Percentiles rank a stretch among this genome's conserved stretches.
phyloP scores from a whole-genome alignment of 2,329 filamentous ascomycete species.

The Verticillium zaregamsianum region DNA sequence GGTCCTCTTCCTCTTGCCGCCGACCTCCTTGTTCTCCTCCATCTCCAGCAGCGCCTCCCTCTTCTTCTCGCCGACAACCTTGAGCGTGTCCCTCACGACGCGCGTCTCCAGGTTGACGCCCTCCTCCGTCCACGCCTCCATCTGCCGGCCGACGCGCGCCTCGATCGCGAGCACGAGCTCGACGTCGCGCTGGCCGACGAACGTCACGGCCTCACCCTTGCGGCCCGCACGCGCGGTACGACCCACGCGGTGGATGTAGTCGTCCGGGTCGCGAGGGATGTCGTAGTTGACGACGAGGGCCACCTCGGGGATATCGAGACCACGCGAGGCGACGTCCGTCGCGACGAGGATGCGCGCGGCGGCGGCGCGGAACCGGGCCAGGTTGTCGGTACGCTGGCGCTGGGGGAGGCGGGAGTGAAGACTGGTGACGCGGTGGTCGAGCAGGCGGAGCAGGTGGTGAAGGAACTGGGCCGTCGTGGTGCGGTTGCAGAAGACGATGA shows the following conservation, averaged over 20 bases:
- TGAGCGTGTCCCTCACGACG: conserved; percentile 79
- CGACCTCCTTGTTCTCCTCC: conserved; percentile 86
- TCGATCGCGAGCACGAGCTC: conserved; percentile 89
- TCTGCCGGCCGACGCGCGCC: conserved; percentile 69
- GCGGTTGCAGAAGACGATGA: conserved; percentile 93
- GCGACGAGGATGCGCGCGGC: conserved; percentile 88
- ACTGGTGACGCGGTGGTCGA: conserved; percentile 86
- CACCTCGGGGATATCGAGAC: conserved; percentile 92
- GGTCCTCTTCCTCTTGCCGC: conserved; percentile 70
- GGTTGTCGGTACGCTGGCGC: conserved; percentile 77
- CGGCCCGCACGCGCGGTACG: conserved; percentile 91
- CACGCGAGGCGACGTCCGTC: conserved; percentile 90
- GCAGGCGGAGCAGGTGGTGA: conserved; percentile 79
- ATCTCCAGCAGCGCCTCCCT: conserved; percentile 86
- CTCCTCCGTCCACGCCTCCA: conserved; percentile 84
- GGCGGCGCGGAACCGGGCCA: conserved; percentile 84
- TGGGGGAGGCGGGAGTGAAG: conserved; percentile 87
- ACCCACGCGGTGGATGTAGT: conserved; percentile 95
- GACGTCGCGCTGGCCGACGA: conserved; percentile 92
- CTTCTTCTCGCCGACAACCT: conserved; percentile 93
- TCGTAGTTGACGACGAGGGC: conserved; percentile 92
- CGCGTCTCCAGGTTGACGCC: conserved; percentile 91
- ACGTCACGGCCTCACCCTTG: conserved; percentile 74
- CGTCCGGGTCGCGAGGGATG: conserved; percentile 90
- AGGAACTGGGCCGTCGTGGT: conserved; percentile 84